Base-by-base conservation (phyloP, 306 rosid species). In the Quercus parvula region DNA sequence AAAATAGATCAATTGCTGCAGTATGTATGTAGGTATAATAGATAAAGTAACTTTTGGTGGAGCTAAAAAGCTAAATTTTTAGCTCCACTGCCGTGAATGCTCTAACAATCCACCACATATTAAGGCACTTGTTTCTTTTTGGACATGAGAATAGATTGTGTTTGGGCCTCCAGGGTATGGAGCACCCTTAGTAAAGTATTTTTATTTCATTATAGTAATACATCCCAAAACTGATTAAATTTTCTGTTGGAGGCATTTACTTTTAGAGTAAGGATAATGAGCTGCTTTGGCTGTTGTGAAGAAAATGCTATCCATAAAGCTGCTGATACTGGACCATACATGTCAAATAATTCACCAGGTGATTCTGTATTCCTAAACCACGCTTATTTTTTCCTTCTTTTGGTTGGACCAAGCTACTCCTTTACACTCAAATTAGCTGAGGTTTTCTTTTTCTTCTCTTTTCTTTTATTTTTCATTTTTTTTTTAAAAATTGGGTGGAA, bases 201-300 rank as follows among this genome's bases (percentile, higher is more conserved):
- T 11, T 24, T 59, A 22, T 59, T 59, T 24, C 66, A 59, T 59
- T 59, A 24, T 20, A 9, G 31, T 59, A 59, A 59, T 9, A 9
- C 31, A 24, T 59, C 17, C 66, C 14, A 24, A 59, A 38, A 62
- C 19, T 27, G 19, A 9, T 12, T 67, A 18, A 33, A 8, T 10
- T 67, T 67, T 67, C 72, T 13, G 12, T 63, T 28, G 41, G 70
- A 28, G 70, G 12, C 20, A 67, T 35, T 67, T 49, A 5, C 27
- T 4, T 67, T 38, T 7, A 38, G 85, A 69, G 33, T 25, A 76
- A 82, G 81, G 76, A 85, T 69, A 75, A 93, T 93, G 94, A 84
- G 92, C 85, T 91, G 93, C 86, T 93, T 93, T 77, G 81, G 91
- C 75, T 91, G 91, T 71, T 91, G 94, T 85, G 88, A 77, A 62